Percentiles rank a stretch among this genome's conserved stretches.
phyloP scores from a whole-genome alignment of 129 eudicot species.

The Logfia minima region DNA sequence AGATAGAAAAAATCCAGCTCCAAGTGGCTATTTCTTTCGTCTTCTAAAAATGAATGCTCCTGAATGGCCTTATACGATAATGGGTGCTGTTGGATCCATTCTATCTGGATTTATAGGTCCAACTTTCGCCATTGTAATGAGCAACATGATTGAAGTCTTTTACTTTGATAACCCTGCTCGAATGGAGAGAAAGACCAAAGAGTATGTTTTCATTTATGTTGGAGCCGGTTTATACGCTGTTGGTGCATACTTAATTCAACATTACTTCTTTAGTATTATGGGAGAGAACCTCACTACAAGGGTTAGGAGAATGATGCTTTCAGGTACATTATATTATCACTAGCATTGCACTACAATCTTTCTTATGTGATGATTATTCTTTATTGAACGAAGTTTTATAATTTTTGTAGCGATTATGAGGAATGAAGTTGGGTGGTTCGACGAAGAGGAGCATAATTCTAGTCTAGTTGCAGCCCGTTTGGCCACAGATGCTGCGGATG shows the following conservation, averaged over 20 bases:
- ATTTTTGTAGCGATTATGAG: constrained; percentile 62
- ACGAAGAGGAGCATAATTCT: constrained; percentile 97
- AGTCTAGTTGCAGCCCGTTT: constrained; percentile 89
- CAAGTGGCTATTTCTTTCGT: constrained; percentile 73
- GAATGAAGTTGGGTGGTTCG: constrained; percentile 99
- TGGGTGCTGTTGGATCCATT: constrained; percentile 93
- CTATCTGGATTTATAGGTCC: constrained; percentile 96
- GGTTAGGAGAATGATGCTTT: constrained; percentile 98
- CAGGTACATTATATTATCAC: constrained; percentile 45
- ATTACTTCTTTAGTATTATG: constrained; percentile 98
- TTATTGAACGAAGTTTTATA: background rate
- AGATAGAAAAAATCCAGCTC: constrained; percentile 84
- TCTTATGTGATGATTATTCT: background rate
- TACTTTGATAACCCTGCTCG: constrained; percentile 69
- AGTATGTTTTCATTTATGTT: constrained; percentile 83
- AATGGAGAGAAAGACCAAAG: constrained; percentile 96
- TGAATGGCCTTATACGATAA: constrained; percentile 95
- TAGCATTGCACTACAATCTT: background rate
- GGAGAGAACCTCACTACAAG: constrained; percentile 97
- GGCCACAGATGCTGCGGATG: constrained; percentile 97
- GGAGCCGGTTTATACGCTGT: constrained; percentile 98
- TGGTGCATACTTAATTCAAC: constrained; percentile 92
- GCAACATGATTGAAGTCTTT: constrained; percentile 97
- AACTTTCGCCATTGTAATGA: constrained; percentile 96
- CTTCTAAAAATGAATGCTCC: constrained; percentile 89